Conservation (phyloP, 345 rosid genomes). For the Syzygium grande region DNA sequence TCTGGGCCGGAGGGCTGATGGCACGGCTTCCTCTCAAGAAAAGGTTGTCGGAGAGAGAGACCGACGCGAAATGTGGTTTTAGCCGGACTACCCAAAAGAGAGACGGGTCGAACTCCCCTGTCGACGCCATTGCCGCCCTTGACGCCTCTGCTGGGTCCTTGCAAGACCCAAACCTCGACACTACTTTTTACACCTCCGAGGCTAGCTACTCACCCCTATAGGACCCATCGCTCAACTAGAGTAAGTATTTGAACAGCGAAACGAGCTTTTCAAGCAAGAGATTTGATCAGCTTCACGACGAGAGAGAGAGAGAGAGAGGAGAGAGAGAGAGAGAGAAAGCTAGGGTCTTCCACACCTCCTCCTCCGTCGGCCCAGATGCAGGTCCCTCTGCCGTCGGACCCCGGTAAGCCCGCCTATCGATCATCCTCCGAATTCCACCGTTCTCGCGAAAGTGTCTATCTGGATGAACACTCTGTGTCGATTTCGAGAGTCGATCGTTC, state of each 20-base stretch:
- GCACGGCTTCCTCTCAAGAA: too few relatives aligned
- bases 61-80: too few relatives aligned
- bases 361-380: neutral
- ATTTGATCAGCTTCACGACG: neutral
- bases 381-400: slow-evolving; percentile 4
- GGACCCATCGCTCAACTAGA: too few relatives aligned
- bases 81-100: too few relatives aligned
- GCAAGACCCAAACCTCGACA: too few relatives aligned
- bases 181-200: too few relatives aligned
- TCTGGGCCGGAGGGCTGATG: too few relatives aligned
- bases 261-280: neutral
- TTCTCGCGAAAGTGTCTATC: neutral
- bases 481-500: neutral
- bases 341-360: slow-evolving; percentile 2
- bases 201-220: too few relatives aligned
- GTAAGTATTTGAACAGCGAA: neutral
- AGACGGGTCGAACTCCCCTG: too few relatives aligned
- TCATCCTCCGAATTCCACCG: neutral
- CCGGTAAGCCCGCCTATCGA: neutral
- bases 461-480: neutral
- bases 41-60: too few relatives aligned
- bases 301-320: neutral
- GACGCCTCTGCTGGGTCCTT: too few relatives aligned
- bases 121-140: too few relatives aligned
- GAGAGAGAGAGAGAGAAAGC: neutral